Evolutionary conservation across 202 grass and related monocot genomes (phyloP).

Genomic region (Hordeum pubiflorum): DNA sequence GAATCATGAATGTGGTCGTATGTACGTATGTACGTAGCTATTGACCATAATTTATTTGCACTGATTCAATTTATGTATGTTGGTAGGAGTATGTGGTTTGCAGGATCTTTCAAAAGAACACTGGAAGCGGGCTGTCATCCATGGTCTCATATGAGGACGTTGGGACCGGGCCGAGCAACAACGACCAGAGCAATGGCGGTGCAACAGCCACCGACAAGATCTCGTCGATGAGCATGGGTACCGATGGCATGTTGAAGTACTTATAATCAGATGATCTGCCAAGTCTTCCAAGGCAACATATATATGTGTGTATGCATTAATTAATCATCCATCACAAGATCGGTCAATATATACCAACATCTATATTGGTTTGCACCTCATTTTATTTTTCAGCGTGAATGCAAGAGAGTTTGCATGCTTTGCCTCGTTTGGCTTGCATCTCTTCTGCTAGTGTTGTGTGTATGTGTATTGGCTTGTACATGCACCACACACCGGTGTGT

Average conservation of each 20-base stretch:
- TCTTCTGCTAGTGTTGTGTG: background rate
- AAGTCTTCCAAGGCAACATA: background rate
- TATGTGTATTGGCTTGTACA: background rate
- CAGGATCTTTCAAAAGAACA: slow-evolving; percentile 56
- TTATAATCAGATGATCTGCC: slow-evolving; percentile 9
- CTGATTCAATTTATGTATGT: background rate
- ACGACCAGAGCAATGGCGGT: slow-evolving; percentile 4
- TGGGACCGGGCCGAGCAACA: slow-evolving; percentile 2
- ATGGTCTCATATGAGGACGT: slow-evolving; percentile 35
- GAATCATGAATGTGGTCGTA: background rate
- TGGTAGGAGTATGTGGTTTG: slow-evolving; percentile 70
- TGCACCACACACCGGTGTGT: background rate
- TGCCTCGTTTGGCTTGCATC: background rate
- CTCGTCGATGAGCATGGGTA: slow-evolving; percentile 16
- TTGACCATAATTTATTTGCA: background rate
- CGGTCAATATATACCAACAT: background rate
- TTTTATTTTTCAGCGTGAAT: background rate
- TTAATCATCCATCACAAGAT: background rate
- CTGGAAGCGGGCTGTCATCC: slow-evolving; percentile 7
- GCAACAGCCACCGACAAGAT: slow-evolving; percentile 18
- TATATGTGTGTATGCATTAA: background rate
- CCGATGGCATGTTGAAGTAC: slow-evolving; percentile 33
- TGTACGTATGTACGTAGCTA: background rate
- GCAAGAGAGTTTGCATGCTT: background rate
- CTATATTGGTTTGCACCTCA: background rate